A percentile compares a stretch with the other conserved stretches of the same genome.
phyloP scores from a whole-genome alignment of 1,284 basidiomycete genomes.

The Bondarzewia mesenterica region DNA sequence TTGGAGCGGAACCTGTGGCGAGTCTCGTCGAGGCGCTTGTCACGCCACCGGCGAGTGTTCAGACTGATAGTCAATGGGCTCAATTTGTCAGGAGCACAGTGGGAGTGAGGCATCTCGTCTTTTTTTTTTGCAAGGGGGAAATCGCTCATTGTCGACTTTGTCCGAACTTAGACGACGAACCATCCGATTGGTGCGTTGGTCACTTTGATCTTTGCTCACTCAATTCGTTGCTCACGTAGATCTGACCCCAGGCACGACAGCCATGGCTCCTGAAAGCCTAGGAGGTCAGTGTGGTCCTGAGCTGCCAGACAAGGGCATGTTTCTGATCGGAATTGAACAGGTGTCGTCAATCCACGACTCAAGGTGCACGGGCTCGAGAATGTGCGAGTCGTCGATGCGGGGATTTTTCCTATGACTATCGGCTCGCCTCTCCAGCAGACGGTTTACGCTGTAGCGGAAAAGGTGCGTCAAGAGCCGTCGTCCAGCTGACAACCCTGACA shows the following conservation, averaged over 20 bases:
- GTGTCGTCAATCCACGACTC: slow-evolving; percentile 12
- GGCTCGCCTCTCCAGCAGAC: slow-evolving; percentile 12
- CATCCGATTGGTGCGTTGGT: slow-evolving; percentile 11
- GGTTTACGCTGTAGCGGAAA: slow-evolving; percentile 14
- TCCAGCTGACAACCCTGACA: background rate
- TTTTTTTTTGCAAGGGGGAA: background rate
- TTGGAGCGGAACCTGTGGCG: slow-evolving; percentile 8
- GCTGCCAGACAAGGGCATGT: background rate
- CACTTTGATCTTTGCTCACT: background rate
- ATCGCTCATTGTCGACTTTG: background rate
- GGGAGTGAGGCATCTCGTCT: background rate
- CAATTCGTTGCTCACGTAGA: background rate
- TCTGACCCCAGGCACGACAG: slow-evolving; percentile 3
- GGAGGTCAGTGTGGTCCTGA: slow-evolving; percentile 5
- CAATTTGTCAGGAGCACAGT: slow-evolving; percentile 8
- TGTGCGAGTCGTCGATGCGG: slow-evolving; percentile 14
- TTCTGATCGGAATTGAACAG: slow-evolving; percentile 1
- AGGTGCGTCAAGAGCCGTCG: slow-evolving; percentile 5
- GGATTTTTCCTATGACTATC: slow-evolving; percentile 13
- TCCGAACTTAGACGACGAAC: slow-evolving; percentile 9
- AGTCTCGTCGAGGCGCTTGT: slow-evolving; percentile 8
- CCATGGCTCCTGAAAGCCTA: slow-evolving; percentile 11
- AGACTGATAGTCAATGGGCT: slow-evolving; percentile 6
- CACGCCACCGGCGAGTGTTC: slow-evolving; percentile 8
- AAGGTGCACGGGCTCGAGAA: slow-evolving; percentile 15